These are phyloP conservation scores for Spinacia oleracea DNA, from an alignment of 179 eudicot species.

Conservation along the genomic window DNA sequence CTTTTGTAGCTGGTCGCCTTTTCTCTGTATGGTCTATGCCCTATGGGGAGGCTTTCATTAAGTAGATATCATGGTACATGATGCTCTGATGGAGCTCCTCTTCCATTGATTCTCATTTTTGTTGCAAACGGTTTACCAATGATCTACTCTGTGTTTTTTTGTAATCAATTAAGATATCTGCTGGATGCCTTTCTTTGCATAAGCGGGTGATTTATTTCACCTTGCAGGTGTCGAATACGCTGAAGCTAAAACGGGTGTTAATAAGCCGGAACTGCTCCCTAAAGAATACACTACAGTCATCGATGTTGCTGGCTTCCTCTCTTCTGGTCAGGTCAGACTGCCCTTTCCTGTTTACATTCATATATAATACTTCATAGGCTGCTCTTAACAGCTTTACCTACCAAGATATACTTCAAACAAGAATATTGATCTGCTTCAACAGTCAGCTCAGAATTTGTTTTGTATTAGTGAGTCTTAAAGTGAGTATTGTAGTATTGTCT, in stretches of 20 bases:
- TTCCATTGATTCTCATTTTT: background rate
- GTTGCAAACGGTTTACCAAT: background rate
- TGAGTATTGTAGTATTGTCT: too few species aligned
- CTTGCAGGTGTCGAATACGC: constrained; percentile 70
- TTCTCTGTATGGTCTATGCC: background rate
- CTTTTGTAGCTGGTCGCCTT: background rate
- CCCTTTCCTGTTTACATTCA: background rate
- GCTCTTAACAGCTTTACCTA: too few species aligned
- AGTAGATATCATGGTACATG: background rate
- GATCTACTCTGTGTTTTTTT: background rate
- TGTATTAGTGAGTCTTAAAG: background rate
- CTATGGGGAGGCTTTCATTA: background rate
- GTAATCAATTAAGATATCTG: constrained; percentile 7
- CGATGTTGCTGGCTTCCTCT: constrained; percentile 96
- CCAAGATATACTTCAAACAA: too few species aligned
- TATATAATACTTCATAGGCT: too few species aligned
- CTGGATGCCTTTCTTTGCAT: constrained; percentile 23
- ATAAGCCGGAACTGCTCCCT: constrained; percentile 96
- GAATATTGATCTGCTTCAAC: background rate
- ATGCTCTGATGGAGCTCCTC: background rate
- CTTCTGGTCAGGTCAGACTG: constrained; percentile 76
- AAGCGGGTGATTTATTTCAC: constrained; percentile 28
- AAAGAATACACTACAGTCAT: constrained; percentile 73
- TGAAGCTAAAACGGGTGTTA: constrained; percentile 79
- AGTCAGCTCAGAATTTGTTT: background rate